phyloP scores from a whole-genome alignment of 1,284 basidiomycete genomes.

The Neolentinus lepideus region DNA sequence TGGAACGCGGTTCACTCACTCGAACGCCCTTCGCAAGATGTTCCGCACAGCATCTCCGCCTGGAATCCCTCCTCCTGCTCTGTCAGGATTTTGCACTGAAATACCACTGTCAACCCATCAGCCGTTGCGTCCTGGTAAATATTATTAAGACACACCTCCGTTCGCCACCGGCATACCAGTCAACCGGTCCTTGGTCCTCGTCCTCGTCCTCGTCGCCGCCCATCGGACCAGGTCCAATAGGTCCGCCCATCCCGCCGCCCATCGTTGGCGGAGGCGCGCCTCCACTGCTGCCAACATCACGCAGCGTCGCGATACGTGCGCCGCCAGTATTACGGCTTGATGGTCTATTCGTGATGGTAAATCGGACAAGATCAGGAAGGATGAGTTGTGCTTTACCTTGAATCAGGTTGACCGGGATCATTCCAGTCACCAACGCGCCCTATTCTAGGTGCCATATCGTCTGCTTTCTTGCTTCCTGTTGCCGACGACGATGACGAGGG shows the following conservation, averaged over 20 bases:
- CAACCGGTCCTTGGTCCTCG: constrained; percentile 33
- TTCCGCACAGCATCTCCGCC: constrained; percentile 73
- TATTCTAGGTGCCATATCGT: constrained; percentile 17
- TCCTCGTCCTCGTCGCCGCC: constrained; percentile 35
- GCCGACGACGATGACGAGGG: too few species aligned
- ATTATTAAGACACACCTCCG: constrained; percentile 46
- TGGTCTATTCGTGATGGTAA: background rate
- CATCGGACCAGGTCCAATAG: constrained; percentile 11
- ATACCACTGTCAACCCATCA: constrained; percentile 58
- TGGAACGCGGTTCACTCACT: constrained; percentile 46
- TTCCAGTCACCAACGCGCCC: constrained; percentile 30
- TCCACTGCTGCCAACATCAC: constrained; percentile 13
- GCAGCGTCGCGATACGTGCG: constrained; percentile 13
- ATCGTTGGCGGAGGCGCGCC: constrained; percentile 16
- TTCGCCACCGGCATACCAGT: constrained; percentile 84
- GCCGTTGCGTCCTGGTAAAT: background rate
- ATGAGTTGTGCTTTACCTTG: background rate
- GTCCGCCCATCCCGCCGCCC: constrained; percentile 7
- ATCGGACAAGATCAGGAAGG: background rate
- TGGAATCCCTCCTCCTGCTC: constrained; percentile 34
- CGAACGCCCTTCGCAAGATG: constrained; percentile 75
- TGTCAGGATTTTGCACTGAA: constrained; percentile 81
- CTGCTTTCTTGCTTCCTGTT: background rate
- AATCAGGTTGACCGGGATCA: background rate
- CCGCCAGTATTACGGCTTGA: constrained; percentile 2